Conservation (phyloP, 345 rosid genomes). For the Draba incana region DNA sequence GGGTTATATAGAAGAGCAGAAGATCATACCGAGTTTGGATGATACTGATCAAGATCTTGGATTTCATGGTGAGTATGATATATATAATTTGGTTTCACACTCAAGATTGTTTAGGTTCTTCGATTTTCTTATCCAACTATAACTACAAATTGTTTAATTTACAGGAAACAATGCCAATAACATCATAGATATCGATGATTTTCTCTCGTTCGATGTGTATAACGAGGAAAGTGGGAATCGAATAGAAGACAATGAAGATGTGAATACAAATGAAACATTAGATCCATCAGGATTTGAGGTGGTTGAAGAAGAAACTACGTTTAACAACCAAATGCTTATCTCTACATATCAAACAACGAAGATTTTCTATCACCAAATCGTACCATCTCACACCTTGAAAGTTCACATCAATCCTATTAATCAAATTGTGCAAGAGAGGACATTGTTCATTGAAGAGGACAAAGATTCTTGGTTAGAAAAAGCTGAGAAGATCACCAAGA, state of each 20-base stretch:
- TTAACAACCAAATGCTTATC: slow-evolving; percentile 72
- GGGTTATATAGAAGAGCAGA: slow-evolving; percentile 59
- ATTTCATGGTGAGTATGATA: slow-evolving; percentile 51
- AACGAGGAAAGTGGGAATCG: slow-evolving; percentile 42
- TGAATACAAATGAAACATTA: slow-evolving; percentile 43
- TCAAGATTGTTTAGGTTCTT: not conserved
- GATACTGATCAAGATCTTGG: slow-evolving; percentile 43
- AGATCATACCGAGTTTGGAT: slow-evolving; percentile 55
- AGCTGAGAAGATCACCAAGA: slow-evolving; percentile 36
- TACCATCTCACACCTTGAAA: slow-evolving; percentile 76
- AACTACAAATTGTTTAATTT: not conserved
- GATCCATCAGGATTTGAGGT: slow-evolving; percentile 69
- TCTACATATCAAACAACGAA: slow-evolving; percentile 74
- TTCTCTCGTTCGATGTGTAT: slow-evolving; percentile 63
- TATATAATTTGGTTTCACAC: not conserved
- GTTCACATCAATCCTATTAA: slow-evolving; percentile 61
- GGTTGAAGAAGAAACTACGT: slow-evolving; percentile 63
- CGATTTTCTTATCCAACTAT: not conserved
- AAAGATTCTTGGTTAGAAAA: slow-evolving; percentile 40
- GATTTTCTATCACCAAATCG: slow-evolving; percentile 76
- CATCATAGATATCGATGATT: slow-evolving; percentile 51
- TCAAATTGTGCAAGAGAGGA: slow-evolving; percentile 38
- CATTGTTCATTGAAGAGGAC: slow-evolving; percentile 35
- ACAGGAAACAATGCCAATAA: slow-evolving; percentile 44
- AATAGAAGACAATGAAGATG: slow-evolving; percentile 42